Evolutionary conservation across 805 yeast genomes (phyloP), one percentile per base, ranked within the genome.

Genomic region (Saturnispora diversa): DNA sequence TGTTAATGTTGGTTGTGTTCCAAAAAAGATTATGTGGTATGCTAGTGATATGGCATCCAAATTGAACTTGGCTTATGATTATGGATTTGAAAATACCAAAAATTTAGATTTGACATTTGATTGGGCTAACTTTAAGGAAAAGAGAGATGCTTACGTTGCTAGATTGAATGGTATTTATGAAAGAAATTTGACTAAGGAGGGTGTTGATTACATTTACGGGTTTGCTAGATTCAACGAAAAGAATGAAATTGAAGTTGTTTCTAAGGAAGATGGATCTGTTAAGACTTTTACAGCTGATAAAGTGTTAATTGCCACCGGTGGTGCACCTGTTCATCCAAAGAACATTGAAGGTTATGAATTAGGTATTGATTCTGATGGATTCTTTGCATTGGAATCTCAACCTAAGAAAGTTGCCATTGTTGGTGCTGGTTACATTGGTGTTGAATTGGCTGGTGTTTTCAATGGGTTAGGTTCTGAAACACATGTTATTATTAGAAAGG

Each of bases 1-100:
- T 73, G 99, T 92, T 47, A 92, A 92, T 60, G 97, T 90, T 32
- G 99, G 99, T 16, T 92, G 99, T 71, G 98, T 92, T 36, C 99
- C 99, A 35, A 92, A 92, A 70, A 92, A 92, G 61, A 86, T 92
- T 34, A 88, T 92, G 97, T 92, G 98, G 98, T 81, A 88, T 53
- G 96, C 97, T 9, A 79, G 92, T 23, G 96, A 88, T 53, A 64
- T 85, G 60, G 97, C 97, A 15, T 73, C 74, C 47, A 80, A 77
- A 55, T 66, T 83, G 45, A 64, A 69, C 31, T 80, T 84, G 35
- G 94, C 95, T 45, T 67, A 73, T 49, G 85, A 82, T 47, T 92
- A 90, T 58, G 95, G 96, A 0, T 80, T 92, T 50, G 63, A 69
- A 13, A 71, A 66, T 40, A 70, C 72, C 3, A 70, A 72, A 41